Evolutionary conservation across 2,329 filamentous ascomycete genomes (phyloP), one percentile per base, ranked within the genome.

Genomic region (Didymella lethalis): DNA sequence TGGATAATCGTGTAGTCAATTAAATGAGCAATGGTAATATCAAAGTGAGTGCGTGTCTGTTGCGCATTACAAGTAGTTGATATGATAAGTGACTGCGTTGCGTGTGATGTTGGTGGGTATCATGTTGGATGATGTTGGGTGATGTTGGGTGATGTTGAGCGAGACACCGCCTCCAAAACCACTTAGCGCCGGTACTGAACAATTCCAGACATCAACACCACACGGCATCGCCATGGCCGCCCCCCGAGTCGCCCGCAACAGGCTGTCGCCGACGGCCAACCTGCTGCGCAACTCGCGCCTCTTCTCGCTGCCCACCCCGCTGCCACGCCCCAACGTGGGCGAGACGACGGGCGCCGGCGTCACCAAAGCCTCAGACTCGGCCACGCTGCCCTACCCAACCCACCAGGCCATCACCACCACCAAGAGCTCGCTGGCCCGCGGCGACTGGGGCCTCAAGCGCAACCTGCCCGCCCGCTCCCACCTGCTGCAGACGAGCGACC

Each of bases 391-490:
- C 29, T 90, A 90, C 78, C 94, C 94, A n/a, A 92, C 88, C 51
- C 86, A 90, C 75, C 91, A 95, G 74, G 86, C 93, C 62, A 90
- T 98, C 73, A 88, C 89, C 14, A 93, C 92, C 0, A 89, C 92
- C 6, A 80, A 84, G 44, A 84, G 87, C 18, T 93, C 93, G 7
- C 84, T 92, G 25, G 81, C 83, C 40, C 86, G 86, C 71, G 94
- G 94, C 34, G 94, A 98, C 73, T 98, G 94, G 93, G 94, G 94
- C 14, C 81, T 97, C 69, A 98, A 98, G 81, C 84, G 94, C 54
- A 84, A 92, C 1, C 82, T 98, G 6, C 94, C 94, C 1, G 79
- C 89, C 8, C 89, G 89, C 75, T 88, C 90, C 3, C 65, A 58
- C 8, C 93, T 92, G 5, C 86, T 87, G 20, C 86, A 86, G 53